phyloP scores from a whole-genome alignment of 441 rosid species.

The Bruguiera hainesii region DNA sequence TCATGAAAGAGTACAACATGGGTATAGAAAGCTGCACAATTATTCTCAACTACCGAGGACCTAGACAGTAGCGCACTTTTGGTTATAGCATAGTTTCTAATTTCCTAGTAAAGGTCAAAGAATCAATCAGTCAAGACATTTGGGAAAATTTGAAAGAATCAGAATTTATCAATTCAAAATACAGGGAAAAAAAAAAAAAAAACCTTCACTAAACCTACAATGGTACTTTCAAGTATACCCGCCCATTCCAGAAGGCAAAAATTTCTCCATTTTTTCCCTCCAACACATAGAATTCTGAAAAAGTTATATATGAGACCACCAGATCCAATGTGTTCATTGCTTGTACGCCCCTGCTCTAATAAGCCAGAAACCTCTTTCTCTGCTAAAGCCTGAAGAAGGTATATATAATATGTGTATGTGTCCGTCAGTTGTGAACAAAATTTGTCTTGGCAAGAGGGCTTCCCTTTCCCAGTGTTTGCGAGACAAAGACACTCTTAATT shows the following conservation, averaged over 20 bases:
- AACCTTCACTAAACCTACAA: too few species aligned
- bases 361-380: background rate
- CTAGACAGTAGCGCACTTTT: too few species aligned
- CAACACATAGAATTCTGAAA: background rate
- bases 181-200: too few species aligned
- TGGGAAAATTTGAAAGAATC: too few species aligned
- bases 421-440: background rate
- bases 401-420: background rate
- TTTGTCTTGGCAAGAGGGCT: background rate
- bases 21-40: too few species aligned
- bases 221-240: background rate
- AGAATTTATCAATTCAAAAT: too few species aligned
- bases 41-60: too few species aligned
- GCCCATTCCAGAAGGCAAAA: background rate
- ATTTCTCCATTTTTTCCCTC: background rate
- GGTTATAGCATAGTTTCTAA: too few species aligned
- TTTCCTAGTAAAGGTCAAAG: too few species aligned
- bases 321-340: background rate
- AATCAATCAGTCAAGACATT: too few species aligned
- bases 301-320: background rate
- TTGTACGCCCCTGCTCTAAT: background rate
- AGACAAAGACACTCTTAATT: conserved; percentile 17
- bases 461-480: background rate
- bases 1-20: too few species aligned
- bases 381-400: background rate